Conservation (phyloP, 345 rosid genomes). For the Ailanthus altissimus region DNA sequence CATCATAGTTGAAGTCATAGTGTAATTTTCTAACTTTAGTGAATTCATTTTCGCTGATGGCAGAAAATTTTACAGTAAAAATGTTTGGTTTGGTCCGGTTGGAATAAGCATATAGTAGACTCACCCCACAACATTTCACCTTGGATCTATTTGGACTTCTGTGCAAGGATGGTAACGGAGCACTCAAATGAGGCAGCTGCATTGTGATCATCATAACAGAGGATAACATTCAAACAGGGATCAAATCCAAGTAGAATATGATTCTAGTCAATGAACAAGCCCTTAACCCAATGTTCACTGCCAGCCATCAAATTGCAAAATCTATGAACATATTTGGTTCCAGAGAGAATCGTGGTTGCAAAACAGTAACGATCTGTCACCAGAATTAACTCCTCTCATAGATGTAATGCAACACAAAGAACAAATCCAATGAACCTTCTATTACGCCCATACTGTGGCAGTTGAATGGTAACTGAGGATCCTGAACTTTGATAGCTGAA, state of each 20-base stretch:
- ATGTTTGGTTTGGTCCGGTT: neutral
- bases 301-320: neutral
- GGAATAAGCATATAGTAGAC: neutral
- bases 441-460: constrained; percentile 33
- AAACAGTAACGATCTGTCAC: neutral
- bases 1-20: neutral
- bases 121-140: constrained; percentile 3
- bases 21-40: neutral
- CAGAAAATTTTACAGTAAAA: neutral
- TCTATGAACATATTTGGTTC: neutral
- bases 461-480: constrained; percentile 33
- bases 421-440: constrained; percentile 33
- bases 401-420: constrained; percentile 33
- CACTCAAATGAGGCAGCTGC: neutral
- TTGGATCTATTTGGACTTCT: too few relatives aligned
- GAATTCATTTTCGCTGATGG: neutral
- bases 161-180: too few relatives aligned
- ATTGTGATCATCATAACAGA: neutral
- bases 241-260: neutral
- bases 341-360: neutral
- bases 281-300: neutral
- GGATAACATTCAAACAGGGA: neutral
- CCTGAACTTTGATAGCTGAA: constrained; percentile 31
- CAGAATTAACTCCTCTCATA: constrained; percentile 12
- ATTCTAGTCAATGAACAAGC: neutral